Evolutionary conservation across 345 rosid genomes (phyloP).

Genomic region (Camelina neglecta): DNA sequence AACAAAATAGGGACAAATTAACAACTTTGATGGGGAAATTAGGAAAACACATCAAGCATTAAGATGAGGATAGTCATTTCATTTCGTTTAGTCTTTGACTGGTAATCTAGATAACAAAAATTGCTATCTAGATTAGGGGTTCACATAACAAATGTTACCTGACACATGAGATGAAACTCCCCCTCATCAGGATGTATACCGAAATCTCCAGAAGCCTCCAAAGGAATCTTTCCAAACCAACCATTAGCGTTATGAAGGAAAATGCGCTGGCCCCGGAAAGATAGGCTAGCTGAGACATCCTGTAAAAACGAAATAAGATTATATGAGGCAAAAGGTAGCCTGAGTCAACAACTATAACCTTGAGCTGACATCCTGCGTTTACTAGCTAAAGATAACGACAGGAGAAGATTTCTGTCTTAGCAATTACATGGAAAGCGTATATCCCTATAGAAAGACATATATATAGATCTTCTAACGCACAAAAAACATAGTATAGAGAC

Average conservation of each 20-base stretch:
- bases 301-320: constrained; percentile 42
- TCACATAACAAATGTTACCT: constrained; percentile 54
- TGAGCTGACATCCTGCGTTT: constrained; percentile 16
- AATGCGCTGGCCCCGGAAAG: constrained; percentile 91
- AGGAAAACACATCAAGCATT: constrained; percentile 2
- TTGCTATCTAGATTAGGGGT: neutral
- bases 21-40: constrained; percentile 1
- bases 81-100: constrained; percentile 10
- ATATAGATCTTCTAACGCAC: constrained; percentile 17
- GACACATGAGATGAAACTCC: constrained; percentile 98
- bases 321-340: constrained; percentile 24
- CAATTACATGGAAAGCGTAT: constrained; percentile 15
- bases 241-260: constrained; percentile 93
- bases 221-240: constrained; percentile 91
- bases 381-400: constrained; percentile 21
- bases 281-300: constrained; percentile 86
- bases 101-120: neutral
- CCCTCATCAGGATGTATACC: constrained; percentile 99
- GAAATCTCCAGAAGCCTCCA: constrained; percentile 98
- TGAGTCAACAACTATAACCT: constrained; percentile 15
- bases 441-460: neutral
- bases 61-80: constrained; percentile 11
- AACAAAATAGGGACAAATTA: constrained; percentile 31
- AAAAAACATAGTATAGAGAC: constrained; percentile 19
- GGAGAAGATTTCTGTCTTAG: constrained; percentile 12